Conservation (phyloP, 306 rosid genomes). For the Lagenaria siceraria region DNA sequence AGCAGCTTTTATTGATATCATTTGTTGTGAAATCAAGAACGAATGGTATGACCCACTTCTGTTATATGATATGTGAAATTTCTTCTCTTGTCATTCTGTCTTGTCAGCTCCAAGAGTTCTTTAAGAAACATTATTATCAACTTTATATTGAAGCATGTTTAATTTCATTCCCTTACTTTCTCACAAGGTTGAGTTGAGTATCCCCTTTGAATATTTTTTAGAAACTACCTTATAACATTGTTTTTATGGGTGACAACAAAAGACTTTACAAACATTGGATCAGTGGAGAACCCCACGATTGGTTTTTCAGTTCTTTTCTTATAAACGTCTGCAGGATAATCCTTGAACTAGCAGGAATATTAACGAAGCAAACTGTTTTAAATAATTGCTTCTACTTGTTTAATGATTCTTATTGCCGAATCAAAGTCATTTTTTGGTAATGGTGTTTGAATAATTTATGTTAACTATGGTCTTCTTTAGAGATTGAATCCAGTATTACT, state of each 20-base stretch:
- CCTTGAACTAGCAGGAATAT: neutral
- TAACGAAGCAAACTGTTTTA: neutral
- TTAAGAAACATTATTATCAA: neutral
- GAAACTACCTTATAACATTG: neutral
- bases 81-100: neutral
- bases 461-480: neutral
- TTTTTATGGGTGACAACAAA: neutral
- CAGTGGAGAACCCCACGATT: neutral
- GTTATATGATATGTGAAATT: neutral
- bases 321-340: neutral
- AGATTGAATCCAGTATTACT: constrained; percentile 23
- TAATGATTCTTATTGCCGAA: neutral
- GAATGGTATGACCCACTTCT: neutral
- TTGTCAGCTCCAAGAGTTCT: neutral
- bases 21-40: constrained; percentile 1
- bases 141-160: neutral
- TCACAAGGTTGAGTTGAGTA: neutral
- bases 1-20: neutral
- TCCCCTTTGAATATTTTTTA: neutral
- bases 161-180: neutral
- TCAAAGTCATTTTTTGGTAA: neutral
- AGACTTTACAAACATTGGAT: neutral
- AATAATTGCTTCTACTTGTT: neutral
- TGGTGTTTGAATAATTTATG: no score
- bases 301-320: neutral